Base-by-base conservation (phyloP, 179 eudicot species). In the Heliamphora pulchella region DNA sequence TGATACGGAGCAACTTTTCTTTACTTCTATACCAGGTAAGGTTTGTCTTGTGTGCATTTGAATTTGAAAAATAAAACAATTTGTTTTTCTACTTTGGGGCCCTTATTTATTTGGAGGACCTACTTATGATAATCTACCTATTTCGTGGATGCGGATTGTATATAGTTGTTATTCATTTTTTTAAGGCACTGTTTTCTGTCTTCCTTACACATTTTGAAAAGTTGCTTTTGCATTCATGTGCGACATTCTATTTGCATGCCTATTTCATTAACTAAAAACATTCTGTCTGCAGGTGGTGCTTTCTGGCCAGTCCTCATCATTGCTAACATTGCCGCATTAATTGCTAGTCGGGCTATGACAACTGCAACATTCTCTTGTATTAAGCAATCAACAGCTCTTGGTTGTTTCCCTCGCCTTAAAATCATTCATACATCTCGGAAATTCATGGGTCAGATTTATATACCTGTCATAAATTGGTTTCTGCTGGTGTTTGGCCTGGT, bases 381-480 rank as follows among this genome's bases (percentile, higher is more conserved):
- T 72, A 96, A 96, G 86, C 99, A 96, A 87, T 92, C 99, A 67
- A 89, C 93, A 75, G 89, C 94, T 2, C 97, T 96, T 78, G 98
- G 99, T 81, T 96, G 99, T 84, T 96, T 96, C 83, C 99, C 99
- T 78, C 93, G 97, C 79, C 97, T 96, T 46, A 96, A 96, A 86
- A 94, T 96, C 76, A 85, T 96, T 78, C 99, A 96, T 82, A 94
- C 99, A 22, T 96, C 99, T 81, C 90, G 97, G 81, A 96, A 96
- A 79, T 96, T 94, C 88, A 92, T 94, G 94, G 99, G 98, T 47
- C 98, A 96, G 84, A 96, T 96, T 74, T 96, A 96, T 84, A 96
- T 96, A 80, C 99, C 99, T 57, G 97, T 90, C 82, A 88, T 96
- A 82, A 96, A 96, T 87, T 96, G 99, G 99, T 96, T 92, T 89